Evolutionary conservation across 805 yeast species (phyloP).

Genomic region (Starmera quercuum): DNA sequence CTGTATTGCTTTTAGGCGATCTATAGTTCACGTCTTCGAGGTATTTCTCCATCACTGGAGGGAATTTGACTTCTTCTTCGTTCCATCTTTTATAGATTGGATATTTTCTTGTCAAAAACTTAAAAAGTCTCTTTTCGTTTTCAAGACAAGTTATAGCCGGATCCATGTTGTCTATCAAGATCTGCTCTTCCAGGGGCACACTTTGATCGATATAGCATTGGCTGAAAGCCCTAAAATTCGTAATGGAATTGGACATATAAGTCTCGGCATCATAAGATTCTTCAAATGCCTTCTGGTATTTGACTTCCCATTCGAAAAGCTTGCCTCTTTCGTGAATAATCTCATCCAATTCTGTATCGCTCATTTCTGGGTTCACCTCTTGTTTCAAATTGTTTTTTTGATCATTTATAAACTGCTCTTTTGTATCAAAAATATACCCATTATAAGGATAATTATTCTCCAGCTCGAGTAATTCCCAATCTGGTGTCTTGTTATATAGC

Average conservation of each 20-base stretch:
- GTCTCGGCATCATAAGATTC: slow-evolving; percentile 15
- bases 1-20: background rate
- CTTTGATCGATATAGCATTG: slow-evolving; percentile 16
- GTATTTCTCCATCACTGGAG: slow-evolving; percentile 12
- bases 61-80: slow-evolving; percentile 18
- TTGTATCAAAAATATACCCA: slow-evolving; percentile 18
- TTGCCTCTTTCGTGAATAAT: slow-evolving; percentile 5
- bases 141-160: slow-evolving; percentile 10
- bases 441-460: slow-evolving; percentile 13
- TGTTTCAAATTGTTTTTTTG: slow-evolving; percentile 10
- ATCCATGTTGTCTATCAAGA: slow-evolving; percentile 3
- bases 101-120: slow-evolving; percentile 30
- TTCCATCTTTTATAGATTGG: slow-evolving; percentile 36
- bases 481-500: slow-evolving; percentile 12
- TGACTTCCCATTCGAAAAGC: slow-evolving; percentile 11
- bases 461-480: slow-evolving; percentile 16
- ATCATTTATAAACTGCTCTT: slow-evolving; percentile 12
- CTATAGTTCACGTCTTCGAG: slow-evolving; percentile 2
- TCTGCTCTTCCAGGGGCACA: slow-evolving; percentile 3
- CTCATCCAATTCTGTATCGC: slow-evolving; percentile 8
- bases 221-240: slow-evolving; percentile 19
- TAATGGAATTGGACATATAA: slow-evolving; percentile 15
- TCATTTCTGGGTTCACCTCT: slow-evolving; percentile 6
- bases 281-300: slow-evolving; percentile 5
- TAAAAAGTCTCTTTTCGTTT: slow-evolving; percentile 30